Percentiles rank a stretch among this genome's conserved stretches.
phyloP scores from a whole-genome alignment of 2,329 filamentous ascomycete genomes.

The Fusarium avenaceum region DNA sequence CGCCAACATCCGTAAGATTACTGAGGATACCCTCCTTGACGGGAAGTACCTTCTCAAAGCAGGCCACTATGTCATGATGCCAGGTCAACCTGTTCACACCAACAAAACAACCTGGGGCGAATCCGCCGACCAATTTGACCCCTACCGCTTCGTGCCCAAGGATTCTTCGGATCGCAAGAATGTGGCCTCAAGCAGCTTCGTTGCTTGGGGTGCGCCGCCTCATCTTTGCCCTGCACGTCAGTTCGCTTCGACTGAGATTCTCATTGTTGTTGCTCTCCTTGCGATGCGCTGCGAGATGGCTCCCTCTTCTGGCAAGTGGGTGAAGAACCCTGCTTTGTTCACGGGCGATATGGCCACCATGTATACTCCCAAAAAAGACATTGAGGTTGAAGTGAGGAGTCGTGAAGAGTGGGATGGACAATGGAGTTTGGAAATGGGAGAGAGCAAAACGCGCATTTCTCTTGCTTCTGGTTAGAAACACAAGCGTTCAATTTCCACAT shows the following conservation, averaged over 20 bases:
- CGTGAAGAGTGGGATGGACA: constrained; percentile 27
- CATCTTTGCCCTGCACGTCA: constrained; percentile 51
- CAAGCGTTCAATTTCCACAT: too few relatives aligned
- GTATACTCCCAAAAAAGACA: constrained; percentile 34
- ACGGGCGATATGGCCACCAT: constrained; percentile 23
- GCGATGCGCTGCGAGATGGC: constrained; percentile 15
- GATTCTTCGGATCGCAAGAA: constrained; percentile 18
- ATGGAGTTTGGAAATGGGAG: constrained; percentile 46
- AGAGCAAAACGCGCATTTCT: constrained; percentile 44
- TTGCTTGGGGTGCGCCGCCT: constrained; percentile 49
- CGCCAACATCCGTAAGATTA: constrained; percentile 45
- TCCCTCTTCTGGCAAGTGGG: constrained; percentile 9
- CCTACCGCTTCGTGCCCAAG: constrained; percentile 33
- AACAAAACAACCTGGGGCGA: constrained; percentile 53
- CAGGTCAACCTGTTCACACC: constrained; percentile 50
- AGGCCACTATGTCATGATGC: constrained; percentile 55
- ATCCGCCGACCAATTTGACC: constrained; percentile 42
- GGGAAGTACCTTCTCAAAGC: constrained; percentile 54
- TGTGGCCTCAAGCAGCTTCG: constrained; percentile 53
- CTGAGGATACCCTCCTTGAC: constrained; percentile 53
- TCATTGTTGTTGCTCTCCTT: constrained; percentile 41
- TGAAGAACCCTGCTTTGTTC: constrained; percentile 11
- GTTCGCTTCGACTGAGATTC: constrained; percentile 49
- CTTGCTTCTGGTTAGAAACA: constrained; percentile 42
- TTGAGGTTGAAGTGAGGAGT: constrained; percentile 24